Base-by-base conservation (phyloP, 2,329 filamentous ascomycete species). In the Hymenoscyphus fraxineus region DNA sequence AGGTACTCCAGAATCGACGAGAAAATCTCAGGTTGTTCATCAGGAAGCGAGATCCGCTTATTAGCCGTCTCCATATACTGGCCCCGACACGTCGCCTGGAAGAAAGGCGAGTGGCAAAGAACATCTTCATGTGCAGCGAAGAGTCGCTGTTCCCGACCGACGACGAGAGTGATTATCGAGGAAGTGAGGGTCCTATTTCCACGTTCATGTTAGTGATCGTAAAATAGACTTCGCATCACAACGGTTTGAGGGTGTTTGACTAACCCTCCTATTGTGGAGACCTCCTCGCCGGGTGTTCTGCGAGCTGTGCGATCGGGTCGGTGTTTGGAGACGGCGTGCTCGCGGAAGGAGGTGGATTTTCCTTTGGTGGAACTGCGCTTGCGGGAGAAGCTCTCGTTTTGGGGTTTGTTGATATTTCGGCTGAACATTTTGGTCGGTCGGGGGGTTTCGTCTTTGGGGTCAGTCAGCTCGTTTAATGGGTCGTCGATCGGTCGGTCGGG, bases 81-180 rank as follows among this genome's bases (percentile, higher is more conserved):
- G 76, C 85, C 86, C 74, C 86, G 87, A 74, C 92, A 85, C 72
- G 87, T 85, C 74, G 85, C 83, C 72, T 87, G 84, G 78, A 97
- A 96, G 79, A 91, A 96, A 70, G 92, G 89, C 76, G 92, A 94
- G 78, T 91, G 87, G 75, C 86, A 87, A 70, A 97, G 87, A 74
- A 97, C 89, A 79, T 97, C 91, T 83, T 97, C 92, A 80, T 97
- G 93, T 75, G 93, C 93, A 73, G 93, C 93, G 83, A 97, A 97
- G 77, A 97, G 84, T 74, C 93, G 90, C 77, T 90, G 89, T 75
- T 97, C 93, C 73, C 81, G 81, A 72, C 93, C 93, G 75, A 97
- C 88, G 71, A 90, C 88, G 72, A 97, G 82, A 66, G 93, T 96
- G 79, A 96, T 84, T 78, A 97, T 96, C 75, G 93, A 90, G 67